Evolutionary conservation across 2,329 filamentous ascomycete species (phyloP).

Genomic region (Ophiocordyceps camponoti-floridani): DNA sequence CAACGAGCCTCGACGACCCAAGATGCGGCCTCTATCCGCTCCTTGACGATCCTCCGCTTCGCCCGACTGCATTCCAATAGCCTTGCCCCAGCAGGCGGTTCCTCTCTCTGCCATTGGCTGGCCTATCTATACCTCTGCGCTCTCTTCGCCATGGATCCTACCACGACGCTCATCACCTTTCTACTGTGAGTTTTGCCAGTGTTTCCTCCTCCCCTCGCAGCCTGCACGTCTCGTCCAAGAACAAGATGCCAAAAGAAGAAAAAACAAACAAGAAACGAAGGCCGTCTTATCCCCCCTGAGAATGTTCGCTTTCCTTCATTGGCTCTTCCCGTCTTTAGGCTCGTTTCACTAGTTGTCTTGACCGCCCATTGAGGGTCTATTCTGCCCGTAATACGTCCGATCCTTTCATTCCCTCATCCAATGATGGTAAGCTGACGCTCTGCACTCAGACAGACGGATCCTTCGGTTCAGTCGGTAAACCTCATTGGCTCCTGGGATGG

Average conservation of each 20-base stretch:
- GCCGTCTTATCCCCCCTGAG: too few relatives aligned
- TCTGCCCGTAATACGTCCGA: too few relatives aligned
- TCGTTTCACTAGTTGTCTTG: too few relatives aligned
- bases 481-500: constrained; percentile 93
- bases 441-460: constrained; percentile 35
- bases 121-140: too few relatives aligned
- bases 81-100: neutral
- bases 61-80: neutral
- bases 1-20: neutral
- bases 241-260: neutral
- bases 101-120: constrained; percentile 1
- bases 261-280: neutral
- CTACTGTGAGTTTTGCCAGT: constrained; percentile 39
- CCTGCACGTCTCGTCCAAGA: too few relatives aligned
- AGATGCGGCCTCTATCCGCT: neutral
- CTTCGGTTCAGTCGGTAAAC: constrained; percentile 50
- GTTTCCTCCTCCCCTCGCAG: neutral
- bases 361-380: too few relatives aligned
- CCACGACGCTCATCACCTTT: constrained; percentile 51
- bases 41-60: neutral
- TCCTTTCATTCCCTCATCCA: too few relatives aligned
- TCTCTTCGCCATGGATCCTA: constrained; percentile 31
- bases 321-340: too few relatives aligned
- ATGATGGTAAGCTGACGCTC: constrained; percentile 6
- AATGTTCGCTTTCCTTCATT: too few relatives aligned